These are phyloP conservation scores for Bacterosira constricta DNA, from an alignment of 108 stramenopile species.

Conservation along the genomic window DNA sequence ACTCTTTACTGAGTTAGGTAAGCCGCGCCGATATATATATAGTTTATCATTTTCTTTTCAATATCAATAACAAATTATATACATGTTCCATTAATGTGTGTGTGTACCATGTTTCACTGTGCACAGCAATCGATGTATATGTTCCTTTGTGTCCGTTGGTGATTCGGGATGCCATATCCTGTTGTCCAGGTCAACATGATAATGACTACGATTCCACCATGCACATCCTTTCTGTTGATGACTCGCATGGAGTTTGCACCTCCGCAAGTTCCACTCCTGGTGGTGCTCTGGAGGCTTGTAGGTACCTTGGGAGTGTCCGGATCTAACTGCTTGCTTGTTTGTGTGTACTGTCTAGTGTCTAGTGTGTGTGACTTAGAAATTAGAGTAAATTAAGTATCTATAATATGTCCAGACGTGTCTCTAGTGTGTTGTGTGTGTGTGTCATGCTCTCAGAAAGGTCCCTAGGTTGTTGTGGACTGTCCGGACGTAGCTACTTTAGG, in stretches of 20 bases:
- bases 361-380: too few species aligned
- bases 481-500: too few species aligned
- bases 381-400: too few species aligned
- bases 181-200: conserved; percentile 15
- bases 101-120: too few species aligned
- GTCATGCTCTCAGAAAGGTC: too few species aligned
- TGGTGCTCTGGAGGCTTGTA: not conserved
- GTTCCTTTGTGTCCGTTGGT: conserved; percentile 19
- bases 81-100: not conserved
- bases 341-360: too few species aligned
- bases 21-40: not conserved
- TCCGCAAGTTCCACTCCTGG: too few species aligned
- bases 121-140: conserved; percentile 23
- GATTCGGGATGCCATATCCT: conserved; percentile 31
- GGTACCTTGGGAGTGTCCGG: too few species aligned
- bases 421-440: too few species aligned
- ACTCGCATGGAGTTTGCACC: not conserved
- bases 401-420: too few species aligned
- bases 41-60: not conserved
- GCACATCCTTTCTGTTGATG: not conserved
- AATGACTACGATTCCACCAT: not conserved
- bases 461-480: too few species aligned
- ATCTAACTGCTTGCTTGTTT: too few species aligned
- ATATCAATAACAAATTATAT: not conserved
- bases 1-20: conserved; percentile 34